These are phyloP conservation scores for Coemansia sp. DNA, from an alignment of 192 early-diverging fungal genomes.

Conservation along the genomic window DNA sequence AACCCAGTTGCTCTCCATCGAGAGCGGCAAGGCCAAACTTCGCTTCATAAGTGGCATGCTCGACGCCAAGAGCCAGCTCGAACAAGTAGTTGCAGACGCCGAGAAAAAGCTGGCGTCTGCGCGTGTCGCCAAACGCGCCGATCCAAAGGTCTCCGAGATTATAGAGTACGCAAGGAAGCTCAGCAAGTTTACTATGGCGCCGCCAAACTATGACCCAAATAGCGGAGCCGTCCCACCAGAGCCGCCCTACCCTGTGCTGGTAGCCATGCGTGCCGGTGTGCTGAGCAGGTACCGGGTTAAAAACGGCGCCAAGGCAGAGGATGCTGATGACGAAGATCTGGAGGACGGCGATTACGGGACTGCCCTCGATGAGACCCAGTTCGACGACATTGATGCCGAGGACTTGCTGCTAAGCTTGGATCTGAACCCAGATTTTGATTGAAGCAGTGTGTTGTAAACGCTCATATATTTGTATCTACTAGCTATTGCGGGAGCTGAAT, in stretches of 20 bases:
- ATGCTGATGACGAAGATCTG: conserved; percentile 15
- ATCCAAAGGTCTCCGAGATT: conserved; percentile 33
- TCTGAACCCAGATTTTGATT: conserved; percentile 53
- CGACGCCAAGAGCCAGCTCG: conserved; percentile 35
- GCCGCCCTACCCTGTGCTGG: conserved; percentile 50
- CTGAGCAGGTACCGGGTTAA: conserved; percentile 47
- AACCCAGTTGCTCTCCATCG: conserved; percentile 30
- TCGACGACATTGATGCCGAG: conserved; percentile 43
- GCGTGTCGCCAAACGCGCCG: conserved; percentile 3
- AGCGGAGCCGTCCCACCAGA: conserved; percentile 31
- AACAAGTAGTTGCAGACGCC: conserved; percentile 18
- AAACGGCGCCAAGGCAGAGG: conserved; percentile 7
- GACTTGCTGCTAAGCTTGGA: conserved; percentile 52
- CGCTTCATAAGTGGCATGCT: conserved; percentile 39
- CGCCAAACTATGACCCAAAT: conserved; percentile 52
- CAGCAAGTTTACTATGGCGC: conserved; percentile 51
- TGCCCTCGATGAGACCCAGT: conserved; percentile 32
- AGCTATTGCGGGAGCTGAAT: conserved; percentile 30
- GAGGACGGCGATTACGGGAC: conserved; percentile 32
- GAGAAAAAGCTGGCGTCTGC: conserved; percentile 20
- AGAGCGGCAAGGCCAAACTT: conserved; percentile 37
- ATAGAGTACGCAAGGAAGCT: conserved; percentile 53
- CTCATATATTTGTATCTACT: neutral
- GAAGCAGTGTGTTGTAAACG: neutral
- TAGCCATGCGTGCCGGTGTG: conserved; percentile 48